Evolutionary conservation across 2,329 filamentous ascomycete genomes (phyloP), one percentile per base, ranked within the genome.

Genomic region (Aspergillus sp.): DNA sequence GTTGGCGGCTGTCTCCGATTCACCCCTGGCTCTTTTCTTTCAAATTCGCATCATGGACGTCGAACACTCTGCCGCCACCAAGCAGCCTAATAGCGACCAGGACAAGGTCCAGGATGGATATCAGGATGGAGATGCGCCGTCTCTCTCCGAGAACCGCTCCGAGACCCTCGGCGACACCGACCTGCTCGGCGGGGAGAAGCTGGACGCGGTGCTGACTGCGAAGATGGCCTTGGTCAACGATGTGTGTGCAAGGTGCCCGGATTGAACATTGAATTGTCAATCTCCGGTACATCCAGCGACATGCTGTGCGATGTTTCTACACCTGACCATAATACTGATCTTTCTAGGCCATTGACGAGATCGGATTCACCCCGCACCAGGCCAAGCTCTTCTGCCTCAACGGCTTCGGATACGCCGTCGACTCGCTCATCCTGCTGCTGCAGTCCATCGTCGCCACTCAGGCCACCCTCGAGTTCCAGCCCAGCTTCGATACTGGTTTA

Each of bases 311-410:
- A 39, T 27, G 31, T n/a, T n/a, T 15, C 21, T 21, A 9, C 33
- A n/a, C 44, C 23, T 7, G 23, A 2, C 7, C 23, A 24, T 33
- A 21, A 40, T 41, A 55, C 27, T 17, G 41, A 17, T 8, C 50
- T 15, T 39, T 27, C 11, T 9, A 57, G 66, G 51, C 75, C 6
- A 78, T 79, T 45, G 83, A 86, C 64, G 80, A 86, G 62, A 85
- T 87, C 60, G 84, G 85, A 11, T 85, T 83, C 78, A 87, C 84
- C 0, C 70, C 72, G 0, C 86, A 82, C 64, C 85, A 87, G 61
- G 76, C 77, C 68, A 86, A 86, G 70, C 74, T 87, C 0, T 86
- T 87, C 71, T 82, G 82, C 64, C 75, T 87, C 47, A 86, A 86
- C 62, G 84, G 85, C 14, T 86, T 86, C 61, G 84, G 84, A 58